Conservation (phyloP, 352 stramenopile genomes). For the Blastocystis sp. region DNA sequence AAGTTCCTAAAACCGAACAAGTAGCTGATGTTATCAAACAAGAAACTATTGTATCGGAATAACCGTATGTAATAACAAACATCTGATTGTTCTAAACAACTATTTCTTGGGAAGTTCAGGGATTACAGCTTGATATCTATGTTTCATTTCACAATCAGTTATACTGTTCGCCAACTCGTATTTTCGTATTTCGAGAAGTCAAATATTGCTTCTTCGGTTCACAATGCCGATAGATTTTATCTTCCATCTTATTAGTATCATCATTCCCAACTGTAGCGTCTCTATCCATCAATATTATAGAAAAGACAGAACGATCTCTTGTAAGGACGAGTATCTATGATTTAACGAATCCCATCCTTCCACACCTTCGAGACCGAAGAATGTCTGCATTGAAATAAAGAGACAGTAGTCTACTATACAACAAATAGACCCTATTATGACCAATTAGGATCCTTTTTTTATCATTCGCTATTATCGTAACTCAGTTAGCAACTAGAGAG, state of each 20-base stretch:
- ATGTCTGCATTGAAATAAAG: background rate
- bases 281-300: background rate
- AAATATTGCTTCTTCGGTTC: slow-evolving; percentile 22
- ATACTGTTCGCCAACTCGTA: slow-evolving; percentile 35
- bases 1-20: background rate
- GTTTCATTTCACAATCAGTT: background rate
- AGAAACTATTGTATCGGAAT: background rate
- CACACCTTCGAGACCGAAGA: background rate
- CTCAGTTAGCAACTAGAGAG: no score
- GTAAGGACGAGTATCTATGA: background rate
- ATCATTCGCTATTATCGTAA: no score
- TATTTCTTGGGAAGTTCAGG: slow-evolving; percentile 40
- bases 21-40: background rate
- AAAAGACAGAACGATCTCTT: background rate
- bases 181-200: slow-evolving; percentile 7
- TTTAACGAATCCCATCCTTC: background rate
- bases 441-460: no score
- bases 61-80: background rate
- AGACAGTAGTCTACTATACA: background rate
- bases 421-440: no score
- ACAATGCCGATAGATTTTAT: background rate
- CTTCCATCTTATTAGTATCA: background rate
- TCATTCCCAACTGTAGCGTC: background rate
- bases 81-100: background rate
- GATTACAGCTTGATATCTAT: slow-evolving; percentile 53